Percentiles rank a stretch among this genome's conserved stretches.
These are phyloP conservation scores for Lactarius trivialis DNA, from an alignment of 768 basidiomycete genomes.

Conservation along the genomic window DNA sequence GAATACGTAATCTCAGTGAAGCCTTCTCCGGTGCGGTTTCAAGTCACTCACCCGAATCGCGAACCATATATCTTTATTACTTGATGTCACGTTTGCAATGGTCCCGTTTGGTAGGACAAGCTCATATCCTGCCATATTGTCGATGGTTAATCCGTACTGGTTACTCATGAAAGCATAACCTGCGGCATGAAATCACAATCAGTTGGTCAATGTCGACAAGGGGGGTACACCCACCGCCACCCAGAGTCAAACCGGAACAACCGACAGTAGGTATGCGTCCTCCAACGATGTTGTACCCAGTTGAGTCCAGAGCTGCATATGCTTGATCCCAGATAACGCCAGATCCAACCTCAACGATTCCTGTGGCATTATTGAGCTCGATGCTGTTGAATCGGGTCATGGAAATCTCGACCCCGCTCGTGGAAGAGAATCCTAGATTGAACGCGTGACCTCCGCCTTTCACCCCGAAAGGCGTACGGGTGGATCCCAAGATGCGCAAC, in stretches of 20 bases:
- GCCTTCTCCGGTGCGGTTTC: background rate
- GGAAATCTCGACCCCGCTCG: conserved; percentile 26
- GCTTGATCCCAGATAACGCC: conserved; percentile 27
- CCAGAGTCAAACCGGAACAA: conserved; percentile 23
- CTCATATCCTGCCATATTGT: no score
- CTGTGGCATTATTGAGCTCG: background rate
- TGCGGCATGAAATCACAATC: no score
- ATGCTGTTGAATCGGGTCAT: conserved; percentile 24
- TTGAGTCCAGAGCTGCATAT: conserved; percentile 18
- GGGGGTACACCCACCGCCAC: no score
- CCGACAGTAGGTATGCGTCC: conserved; percentile 24
- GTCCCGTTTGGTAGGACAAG: no score
- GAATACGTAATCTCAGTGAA: background rate
- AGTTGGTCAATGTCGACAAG: conserved; percentile 30
- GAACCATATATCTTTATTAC: no score
- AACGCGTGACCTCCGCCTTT: no score
- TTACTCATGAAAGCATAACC: no score
- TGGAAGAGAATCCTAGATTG: conserved; percentile 26
- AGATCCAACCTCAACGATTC: conserved; percentile 20
- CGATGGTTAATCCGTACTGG: no score
- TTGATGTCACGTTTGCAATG: no score
- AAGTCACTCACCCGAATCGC: conserved; percentile 9
- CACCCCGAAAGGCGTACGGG: no score
- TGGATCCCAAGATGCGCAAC: no score
- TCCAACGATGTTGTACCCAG: conserved; percentile 23